Base-by-base conservation (phyloP, 805 yeast species). In the Metschnikowia lunata region DNA sequence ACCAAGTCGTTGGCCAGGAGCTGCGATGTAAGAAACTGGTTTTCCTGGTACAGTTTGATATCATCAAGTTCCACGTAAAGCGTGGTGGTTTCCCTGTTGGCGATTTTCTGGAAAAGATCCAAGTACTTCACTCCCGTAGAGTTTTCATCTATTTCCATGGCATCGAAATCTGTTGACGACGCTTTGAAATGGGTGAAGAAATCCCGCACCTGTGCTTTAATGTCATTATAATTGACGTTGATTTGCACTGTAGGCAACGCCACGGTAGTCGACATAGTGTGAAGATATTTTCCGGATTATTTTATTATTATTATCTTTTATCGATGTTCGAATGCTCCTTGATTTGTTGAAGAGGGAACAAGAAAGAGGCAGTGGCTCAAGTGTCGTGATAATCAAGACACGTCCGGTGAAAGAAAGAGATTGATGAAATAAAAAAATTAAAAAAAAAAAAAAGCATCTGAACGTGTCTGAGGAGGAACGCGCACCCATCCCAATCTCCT, bases 21-120 rank as follows among this genome's bases (percentile, higher is more conserved):
- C 14, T 41, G 43, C 55, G 36, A 45, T 10, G 31, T 29, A 52
- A 48, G 50, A 35, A 55, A 50, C 38, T 58, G 57, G 40, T 75
- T 71, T 34, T 75, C 75, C 57, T 87, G 93, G 63, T 76, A 93
- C 34, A 72, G 70, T 52, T 79, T 78, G 46, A 93, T 67, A 64
- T 93, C 99, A 62, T 93, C 96, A 40, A 93, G 72, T 48, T 88
- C 96, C 37, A 93, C 74, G 43, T 71, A 71, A 15, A 93, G 57
- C 1, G 88, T 79, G 29, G 85, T 71, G 27, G 72, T 50, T 52
- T 90, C 89, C 58, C 99, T 79, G 63, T 95, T 88, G 47, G 97
- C 89, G 29, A 93, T 76, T 52, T 80, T 71, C 59, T 88, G 96
- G 37, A 93, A 69, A 6, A 85, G 52, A 29, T 69, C 71, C 81